A percentile compares a stretch with the other conserved stretches of the same genome.
phyloP scores from a whole-genome alignment of 2,329 filamentous ascomycete genomes.

The Xylariaceae sp. region DNA sequence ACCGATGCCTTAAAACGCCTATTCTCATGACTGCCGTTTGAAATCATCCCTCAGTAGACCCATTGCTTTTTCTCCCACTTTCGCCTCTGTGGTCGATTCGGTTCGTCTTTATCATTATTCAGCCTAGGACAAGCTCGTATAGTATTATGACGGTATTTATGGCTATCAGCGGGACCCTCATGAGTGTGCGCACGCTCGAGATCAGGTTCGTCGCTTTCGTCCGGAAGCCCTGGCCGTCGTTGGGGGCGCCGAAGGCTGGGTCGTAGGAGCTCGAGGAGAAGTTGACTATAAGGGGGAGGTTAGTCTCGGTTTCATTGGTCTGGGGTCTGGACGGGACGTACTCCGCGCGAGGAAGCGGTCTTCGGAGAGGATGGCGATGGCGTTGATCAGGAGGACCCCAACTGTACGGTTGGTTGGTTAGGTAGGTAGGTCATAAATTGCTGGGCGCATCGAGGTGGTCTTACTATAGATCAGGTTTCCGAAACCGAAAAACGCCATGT shows the following conservation, averaged over 20 bases:
- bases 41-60: too few species aligned
- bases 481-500: conserved; percentile 48
- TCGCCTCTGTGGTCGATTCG: not conserved
- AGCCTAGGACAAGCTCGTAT: conserved; percentile 76
- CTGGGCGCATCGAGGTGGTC: too few species aligned
- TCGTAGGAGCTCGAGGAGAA: conserved; percentile 70
- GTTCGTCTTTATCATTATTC: not conserved
- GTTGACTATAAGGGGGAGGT: conserved; percentile 63
- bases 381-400: conserved; percentile 84
- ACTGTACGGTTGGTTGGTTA: conserved; percentile 44
- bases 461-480: conserved; percentile 71
- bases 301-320: conserved; percentile 9
- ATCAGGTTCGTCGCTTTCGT: conserved; percentile 86
- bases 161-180: conserved; percentile 84
- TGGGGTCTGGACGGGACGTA: conserved; percentile 39
- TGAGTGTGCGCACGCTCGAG: conserved; percentile 82
- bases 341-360: conserved; percentile 87
- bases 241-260: conserved; percentile 69
- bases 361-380: conserved; percentile 89
- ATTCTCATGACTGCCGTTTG: too few species aligned
- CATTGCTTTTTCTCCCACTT: too few species aligned
- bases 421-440: not conserved
- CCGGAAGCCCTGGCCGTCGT: conserved; percentile 72
- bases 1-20: too few species aligned
- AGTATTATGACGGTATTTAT: conserved; percentile 80